These are phyloP conservation scores for Waltergamsia citrina DNA, from an alignment of 2,329 filamentous ascomycete species.

Conservation along the genomic window DNA sequence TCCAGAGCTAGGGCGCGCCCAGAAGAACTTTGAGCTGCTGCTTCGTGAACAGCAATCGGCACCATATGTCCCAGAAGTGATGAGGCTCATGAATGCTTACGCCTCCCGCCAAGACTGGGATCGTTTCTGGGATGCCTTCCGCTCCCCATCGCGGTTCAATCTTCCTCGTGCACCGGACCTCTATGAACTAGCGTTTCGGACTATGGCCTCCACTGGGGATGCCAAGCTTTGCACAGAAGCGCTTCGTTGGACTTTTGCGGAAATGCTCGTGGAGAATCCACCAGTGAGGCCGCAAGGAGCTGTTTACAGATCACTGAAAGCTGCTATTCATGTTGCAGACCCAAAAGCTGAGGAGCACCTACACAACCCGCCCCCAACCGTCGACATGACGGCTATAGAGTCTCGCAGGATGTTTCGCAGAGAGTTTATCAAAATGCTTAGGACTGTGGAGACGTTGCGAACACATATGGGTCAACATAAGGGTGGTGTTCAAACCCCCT, in stretches of 20 bases:
- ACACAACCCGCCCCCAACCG: constrained; percentile 7
- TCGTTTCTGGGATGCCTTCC: constrained; percentile 53
- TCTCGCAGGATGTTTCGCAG: constrained; percentile 14
- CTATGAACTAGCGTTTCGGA: constrained; percentile 44
- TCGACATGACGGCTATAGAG: constrained; percentile 6
- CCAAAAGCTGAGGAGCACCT: constrained; percentile 30
- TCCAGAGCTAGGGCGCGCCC: constrained; percentile 24
- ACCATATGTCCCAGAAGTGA: constrained; percentile 27
- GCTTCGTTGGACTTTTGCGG: constrained; percentile 43
- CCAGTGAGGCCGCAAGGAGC: constrained; percentile 31
- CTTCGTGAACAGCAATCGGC: constrained; percentile 25
- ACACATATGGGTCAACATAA: not conserved
- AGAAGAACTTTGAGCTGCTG: constrained; percentile 34
- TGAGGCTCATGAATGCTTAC: constrained; percentile 35
- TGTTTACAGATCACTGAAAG: constrained; percentile 37
- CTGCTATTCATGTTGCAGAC: constrained; percentile 47
- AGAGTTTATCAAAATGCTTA: constrained; percentile 21
- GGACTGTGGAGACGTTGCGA: constrained; percentile 16
- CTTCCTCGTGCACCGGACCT: constrained; percentile 37
- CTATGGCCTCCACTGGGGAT: constrained; percentile 34
- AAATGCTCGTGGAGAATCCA: constrained; percentile 48
- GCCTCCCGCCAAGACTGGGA: constrained; percentile 38
- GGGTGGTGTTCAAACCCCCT: too few species aligned
- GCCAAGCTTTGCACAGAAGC: constrained; percentile 33
- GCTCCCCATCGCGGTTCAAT: constrained; percentile 39